Base-by-base conservation (phyloP, 768 basidiomycete genomes). In the Dioszegia hungarica region DNA sequence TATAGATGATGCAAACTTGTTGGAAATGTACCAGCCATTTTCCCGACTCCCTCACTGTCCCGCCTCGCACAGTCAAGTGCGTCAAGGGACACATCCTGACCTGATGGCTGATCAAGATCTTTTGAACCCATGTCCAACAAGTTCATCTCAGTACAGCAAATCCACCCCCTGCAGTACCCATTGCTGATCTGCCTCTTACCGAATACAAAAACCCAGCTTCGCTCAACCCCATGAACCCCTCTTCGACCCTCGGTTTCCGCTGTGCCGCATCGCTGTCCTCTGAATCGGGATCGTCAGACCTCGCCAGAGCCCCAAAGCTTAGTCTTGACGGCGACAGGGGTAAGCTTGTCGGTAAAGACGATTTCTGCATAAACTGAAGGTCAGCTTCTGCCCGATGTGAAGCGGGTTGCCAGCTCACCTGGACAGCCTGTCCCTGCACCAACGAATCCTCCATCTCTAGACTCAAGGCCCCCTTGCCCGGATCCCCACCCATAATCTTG, bases 401-500 rank as follows among this genome's bases (percentile, higher is more conserved):
- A n/a, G n/a, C n/a, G n/a, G n/a, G n/a, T 15, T 15, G 31, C 36
- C 12, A 37, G 62, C 70, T 61, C 56, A 73, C 75, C 54, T 71
- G 68, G 17, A 76, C 64, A 27, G 43, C 62, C 44, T 76, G 71
- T 12, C 73, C 72, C 14, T 44, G 39, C 11, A 56, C 15, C 10
- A 76, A 46, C 14, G 70, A 62, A 39, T 68, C 67, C 39, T 74
- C 72, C 59, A 64, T 73, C 29, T 75, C 75, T 4, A 76, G 59
- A 12, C 67, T 67, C 28, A 76, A 50, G 0, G 70, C 73, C 5
- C 75, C 75, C 50, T 70, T 47, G 40, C 65, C 68, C 5, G 75
- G 75, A 66, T 76, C 75, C 4, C 75, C 75, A 44, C 66, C 67
- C 24, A 75, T 51, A 48, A 76, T 74, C 60, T 68, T 72, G 17